These are phyloP conservation scores for Dillenia suffruticosa DNA, from an alignment of 164 flowering plant genomes.

Conservation along the genomic window DNA sequence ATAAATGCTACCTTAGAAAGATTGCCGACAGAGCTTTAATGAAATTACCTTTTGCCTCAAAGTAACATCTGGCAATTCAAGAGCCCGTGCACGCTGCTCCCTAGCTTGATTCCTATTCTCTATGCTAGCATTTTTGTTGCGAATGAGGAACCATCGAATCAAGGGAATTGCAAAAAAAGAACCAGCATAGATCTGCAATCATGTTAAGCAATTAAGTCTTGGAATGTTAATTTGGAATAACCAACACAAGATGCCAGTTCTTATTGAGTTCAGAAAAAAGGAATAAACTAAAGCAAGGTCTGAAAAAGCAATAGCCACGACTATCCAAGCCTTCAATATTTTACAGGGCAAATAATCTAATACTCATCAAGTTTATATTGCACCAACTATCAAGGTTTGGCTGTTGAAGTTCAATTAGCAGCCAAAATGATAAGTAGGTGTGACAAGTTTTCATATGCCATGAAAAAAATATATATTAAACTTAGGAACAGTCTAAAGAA, in stretches of 20 bases:
- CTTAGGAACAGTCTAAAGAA: too few species aligned
- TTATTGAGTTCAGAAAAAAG: too few species aligned
- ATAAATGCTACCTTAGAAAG: not conserved
- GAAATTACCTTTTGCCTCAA: constrained; percentile 72
- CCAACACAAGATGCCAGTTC: too few species aligned
- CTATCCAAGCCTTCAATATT: not conserved
- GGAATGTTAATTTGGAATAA: too few species aligned
- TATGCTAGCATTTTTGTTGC: constrained; percentile 59
- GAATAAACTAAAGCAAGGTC: not conserved
- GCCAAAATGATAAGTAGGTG: too few species aligned
- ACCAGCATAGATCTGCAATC: constrained; percentile 82
- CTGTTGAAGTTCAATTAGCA: too few species aligned
- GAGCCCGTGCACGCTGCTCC: constrained; percentile 52
- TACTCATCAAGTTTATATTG: not conserved
- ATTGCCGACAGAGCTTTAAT: not conserved
- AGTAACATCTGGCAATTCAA: constrained; percentile 68
- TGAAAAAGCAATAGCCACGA: not conserved
- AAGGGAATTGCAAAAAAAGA: constrained; percentile 95
- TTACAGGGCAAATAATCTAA: not conserved
- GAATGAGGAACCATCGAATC: constrained; percentile 72
- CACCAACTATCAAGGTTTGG: too few species aligned
- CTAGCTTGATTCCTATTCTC: constrained; percentile 77
- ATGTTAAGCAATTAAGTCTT: not conserved
- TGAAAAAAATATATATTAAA: too few species aligned
- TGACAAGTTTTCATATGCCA: too few species aligned